Percentiles rank a stretch among this genome's conserved stretches.
Conservation (phyloP, 1,284 basidiomycete species). For the Boletus calvinii region DNA sequence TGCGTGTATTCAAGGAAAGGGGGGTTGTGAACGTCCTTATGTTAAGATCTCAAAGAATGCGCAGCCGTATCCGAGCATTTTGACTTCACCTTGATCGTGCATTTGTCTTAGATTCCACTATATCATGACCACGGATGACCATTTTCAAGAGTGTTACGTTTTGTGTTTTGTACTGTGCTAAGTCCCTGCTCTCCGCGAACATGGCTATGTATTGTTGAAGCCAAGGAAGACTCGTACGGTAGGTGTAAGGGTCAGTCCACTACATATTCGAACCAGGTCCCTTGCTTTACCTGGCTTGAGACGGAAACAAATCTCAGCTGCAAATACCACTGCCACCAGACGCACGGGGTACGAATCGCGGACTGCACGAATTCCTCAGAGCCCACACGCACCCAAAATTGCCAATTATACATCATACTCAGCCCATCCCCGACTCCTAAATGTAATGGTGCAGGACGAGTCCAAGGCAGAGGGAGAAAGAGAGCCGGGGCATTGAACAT, state of each 20-base stretch:
- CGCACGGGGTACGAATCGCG: not conserved
- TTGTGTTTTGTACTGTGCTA: not conserved
- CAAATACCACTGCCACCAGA: not conserved
- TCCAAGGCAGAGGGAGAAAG: too few relatives aligned
- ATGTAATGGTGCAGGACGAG: too few relatives aligned
- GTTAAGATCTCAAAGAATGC: constrained; percentile 28
- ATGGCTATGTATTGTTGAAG: too few relatives aligned
- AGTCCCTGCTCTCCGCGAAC: too few relatives aligned
- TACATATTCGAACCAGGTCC: too few relatives aligned
- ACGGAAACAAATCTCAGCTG: too few relatives aligned
- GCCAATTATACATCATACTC: not conserved
- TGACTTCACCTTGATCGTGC: constrained; percentile 13
- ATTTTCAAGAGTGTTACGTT: not conserved
- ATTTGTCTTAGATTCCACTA: not conserved
- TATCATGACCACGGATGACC: not conserved
- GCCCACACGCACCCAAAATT: too few relatives aligned
- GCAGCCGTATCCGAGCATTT: constrained; percentile 21
- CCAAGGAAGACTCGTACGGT: too few relatives aligned
- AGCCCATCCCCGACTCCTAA: too few relatives aligned
- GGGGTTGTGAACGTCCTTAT: constrained; percentile 30
- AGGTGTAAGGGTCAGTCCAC: too few relatives aligned
- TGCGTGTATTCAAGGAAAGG: constrained; percentile 36
- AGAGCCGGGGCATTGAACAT: not conserved
- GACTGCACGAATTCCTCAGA: not conserved
- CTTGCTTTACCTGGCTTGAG: too few relatives aligned